phyloP scores from a whole-genome alignment of 257 asterid genomes.

The Cordia subcordata region DNA sequence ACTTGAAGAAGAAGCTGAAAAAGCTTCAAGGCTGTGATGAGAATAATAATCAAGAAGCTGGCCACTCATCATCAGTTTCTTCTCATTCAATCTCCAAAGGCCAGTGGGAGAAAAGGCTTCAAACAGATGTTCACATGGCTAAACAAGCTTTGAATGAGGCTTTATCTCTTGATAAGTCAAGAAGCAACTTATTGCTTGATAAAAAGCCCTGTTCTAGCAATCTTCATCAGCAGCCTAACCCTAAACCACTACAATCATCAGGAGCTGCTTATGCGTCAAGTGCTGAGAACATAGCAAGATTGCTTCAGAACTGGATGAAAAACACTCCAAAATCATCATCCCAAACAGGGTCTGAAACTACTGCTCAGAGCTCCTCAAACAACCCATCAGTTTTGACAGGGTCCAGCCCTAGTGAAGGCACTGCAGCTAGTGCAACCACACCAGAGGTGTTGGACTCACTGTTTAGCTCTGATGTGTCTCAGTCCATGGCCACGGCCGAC shows the following conservation, averaged over 20 bases:
- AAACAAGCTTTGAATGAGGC: slow-evolving; percentile 84
- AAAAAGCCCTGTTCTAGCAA: slow-evolving; percentile 10
- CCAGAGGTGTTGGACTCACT: slow-evolving; percentile 31
- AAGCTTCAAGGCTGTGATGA: slow-evolving; percentile 33
- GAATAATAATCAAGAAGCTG: slow-evolving; percentile 16
- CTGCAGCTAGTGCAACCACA: slow-evolving; percentile 26
- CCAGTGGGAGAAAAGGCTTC: slow-evolving; percentile 91
- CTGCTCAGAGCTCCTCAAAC: slow-evolving; percentile 23
- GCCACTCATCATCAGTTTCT: slow-evolving; percentile 3
- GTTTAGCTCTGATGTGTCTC: slow-evolving; percentile 33
- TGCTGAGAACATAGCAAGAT: slow-evolving; percentile 67
- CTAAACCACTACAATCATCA: slow-evolving; percentile 9
- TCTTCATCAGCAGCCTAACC: neutral
- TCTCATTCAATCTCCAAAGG: slow-evolving; percentile 55
- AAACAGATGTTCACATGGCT: slow-evolving; percentile 80
- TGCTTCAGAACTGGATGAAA: slow-evolving; percentile 67
- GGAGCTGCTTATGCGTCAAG: slow-evolving; percentile 59
- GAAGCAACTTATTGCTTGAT: neutral
- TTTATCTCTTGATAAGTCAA: slow-evolving; percentile 47
- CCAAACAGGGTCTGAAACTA: slow-evolving; percentile 15
- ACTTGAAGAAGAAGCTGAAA: slow-evolving; percentile 61
- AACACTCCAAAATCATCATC: slow-evolving; percentile 31
- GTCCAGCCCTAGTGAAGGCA: slow-evolving; percentile 63
- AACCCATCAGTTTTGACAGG: slow-evolving; percentile 24
- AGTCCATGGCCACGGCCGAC: slow-evolving; percentile 24